These are phyloP conservation scores for Larix sibirica DNA, from an alignment of 83 land plant genomes.

Conservation along the genomic window DNA sequence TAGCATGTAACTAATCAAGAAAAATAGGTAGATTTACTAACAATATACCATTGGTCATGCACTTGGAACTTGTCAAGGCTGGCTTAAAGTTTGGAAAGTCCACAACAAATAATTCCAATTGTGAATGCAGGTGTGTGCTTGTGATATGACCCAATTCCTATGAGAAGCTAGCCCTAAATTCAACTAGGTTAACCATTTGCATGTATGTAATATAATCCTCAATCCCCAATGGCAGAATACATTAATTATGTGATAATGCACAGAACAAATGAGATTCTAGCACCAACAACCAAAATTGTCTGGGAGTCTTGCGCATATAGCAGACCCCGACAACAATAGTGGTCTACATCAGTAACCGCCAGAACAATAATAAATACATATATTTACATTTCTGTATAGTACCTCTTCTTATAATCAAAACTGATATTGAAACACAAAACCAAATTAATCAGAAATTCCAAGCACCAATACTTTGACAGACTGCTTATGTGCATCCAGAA, in stretches of 20 bases:
- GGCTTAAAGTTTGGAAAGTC: neutral
- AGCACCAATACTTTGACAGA: no score
- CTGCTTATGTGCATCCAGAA: no score
- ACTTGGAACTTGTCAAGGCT: neutral
- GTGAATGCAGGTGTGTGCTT: neutral
- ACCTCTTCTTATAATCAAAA: no score
- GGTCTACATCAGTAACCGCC: no score
- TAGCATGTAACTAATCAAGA: neutral
- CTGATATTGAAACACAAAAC: no score
- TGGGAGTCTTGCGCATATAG: no score
- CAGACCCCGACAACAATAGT: no score
- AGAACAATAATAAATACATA: no score
- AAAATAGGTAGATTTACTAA: neutral
- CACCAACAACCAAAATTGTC: no score
- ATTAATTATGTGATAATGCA: neutral
- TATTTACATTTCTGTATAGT: no score
- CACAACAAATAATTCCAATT: neutral
- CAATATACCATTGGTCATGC: neutral
- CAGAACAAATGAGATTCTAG: no score
- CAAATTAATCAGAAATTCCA: no score
- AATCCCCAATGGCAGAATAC: neutral
- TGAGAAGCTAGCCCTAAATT: neutral
- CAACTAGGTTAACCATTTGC: neutral
- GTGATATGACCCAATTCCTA: neutral
- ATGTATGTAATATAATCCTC: slow-evolving; percentile 4